A percentile compares a stretch with the other conserved stretches of the same genome.
Conservation (phyloP, 202 grass and related monocot genomes). For the Carex sylvatica region DNA sequence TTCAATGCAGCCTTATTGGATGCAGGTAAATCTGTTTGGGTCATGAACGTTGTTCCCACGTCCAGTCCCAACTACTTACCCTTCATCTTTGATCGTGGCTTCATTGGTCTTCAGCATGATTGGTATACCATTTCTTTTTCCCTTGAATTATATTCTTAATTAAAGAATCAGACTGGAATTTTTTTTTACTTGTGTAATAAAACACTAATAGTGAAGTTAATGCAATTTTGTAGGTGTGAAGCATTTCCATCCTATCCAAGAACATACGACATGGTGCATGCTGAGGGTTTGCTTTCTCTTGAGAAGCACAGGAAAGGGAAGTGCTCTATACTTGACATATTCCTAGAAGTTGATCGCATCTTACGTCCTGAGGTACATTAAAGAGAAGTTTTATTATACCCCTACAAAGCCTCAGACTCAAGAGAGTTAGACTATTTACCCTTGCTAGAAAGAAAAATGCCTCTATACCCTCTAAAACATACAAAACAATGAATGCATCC, state of each 20-base stretch:
- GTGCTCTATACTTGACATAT: conserved; percentile 83
- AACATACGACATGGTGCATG: conserved; percentile 99
- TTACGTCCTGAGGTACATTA: conserved; percentile 83
- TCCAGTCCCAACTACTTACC: conserved; percentile 71
- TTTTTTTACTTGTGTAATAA: not conserved
- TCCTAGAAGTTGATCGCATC: conserved; percentile 96
- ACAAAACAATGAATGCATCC: not conserved
- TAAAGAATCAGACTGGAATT: not conserved
- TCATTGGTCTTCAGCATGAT: conserved; percentile 95
- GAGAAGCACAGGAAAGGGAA: conserved; percentile 41
- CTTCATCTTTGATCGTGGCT: conserved; percentile 79
- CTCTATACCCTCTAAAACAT: not conserved
- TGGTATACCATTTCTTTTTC: conserved; percentile 46
- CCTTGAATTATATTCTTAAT: conserved; percentile 7
- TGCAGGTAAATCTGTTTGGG: conserved; percentile 85
- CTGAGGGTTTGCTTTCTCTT: conserved; percentile 85
- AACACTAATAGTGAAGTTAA: not conserved
- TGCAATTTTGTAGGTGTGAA: conserved; percentile 71
- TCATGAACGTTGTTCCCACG: conserved; percentile 96
- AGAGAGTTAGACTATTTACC: not conserved
- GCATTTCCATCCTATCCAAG: conserved; percentile 95
- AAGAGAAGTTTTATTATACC: not conserved
- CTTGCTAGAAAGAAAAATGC: not conserved
- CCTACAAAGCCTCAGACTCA: not conserved
- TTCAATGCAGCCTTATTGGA: conserved; percentile 96